Base-by-base conservation (phyloP, 2,329 filamentous ascomycete species). In the Lomentospora prolificans region DNA sequence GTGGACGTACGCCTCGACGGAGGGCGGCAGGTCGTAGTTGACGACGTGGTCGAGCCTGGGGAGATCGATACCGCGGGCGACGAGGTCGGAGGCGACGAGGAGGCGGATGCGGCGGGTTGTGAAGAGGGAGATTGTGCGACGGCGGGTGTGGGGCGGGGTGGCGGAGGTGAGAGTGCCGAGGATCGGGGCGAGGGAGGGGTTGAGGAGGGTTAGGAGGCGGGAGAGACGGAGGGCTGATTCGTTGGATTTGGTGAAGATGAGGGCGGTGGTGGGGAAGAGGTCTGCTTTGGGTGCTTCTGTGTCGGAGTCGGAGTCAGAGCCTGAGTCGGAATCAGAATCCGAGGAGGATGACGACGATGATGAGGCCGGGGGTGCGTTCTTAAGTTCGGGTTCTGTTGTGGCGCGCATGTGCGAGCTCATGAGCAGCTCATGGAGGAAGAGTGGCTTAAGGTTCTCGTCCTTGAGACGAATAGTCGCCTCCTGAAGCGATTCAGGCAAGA, bases 191-290 rank as follows among this genome's bases (percentile, higher is more conserved):
- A 86, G 72, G 0, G 74, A 67, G 0, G 85, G 83, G 17, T 81
- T 75, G 22, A 95, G 75, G 1, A 91, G 73, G 1, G 76, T 72
- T 9, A 97, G 76, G 0, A 97, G 82, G 19, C 89, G 86, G 1
- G 87, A 84, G n/a, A 97, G 79, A 57, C 94, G 87, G n/a, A 88
- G 79, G 1, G 92, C 89, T 17, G 86, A 83, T 67, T 96, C 90
- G 66, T 92, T 96, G 57, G 89, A 95, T 63, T 90, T 90, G 50
- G 90, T 91, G 67, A 97, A 97, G 61, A 97, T 84, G 33, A 97
- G 77, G 9, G 86, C 82, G 3, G 72, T 73, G 28, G 75, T 71
- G 17, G 67, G 61, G 59, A 70, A 66, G 10, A 52, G 31, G 28
- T 50, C 57, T 46, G 58, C 36, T 61, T 64, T 55, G 59, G 61